Evolutionary conservation across 139 green algal species (phyloP).

Genomic region (Chlorella sp.): DNA sequence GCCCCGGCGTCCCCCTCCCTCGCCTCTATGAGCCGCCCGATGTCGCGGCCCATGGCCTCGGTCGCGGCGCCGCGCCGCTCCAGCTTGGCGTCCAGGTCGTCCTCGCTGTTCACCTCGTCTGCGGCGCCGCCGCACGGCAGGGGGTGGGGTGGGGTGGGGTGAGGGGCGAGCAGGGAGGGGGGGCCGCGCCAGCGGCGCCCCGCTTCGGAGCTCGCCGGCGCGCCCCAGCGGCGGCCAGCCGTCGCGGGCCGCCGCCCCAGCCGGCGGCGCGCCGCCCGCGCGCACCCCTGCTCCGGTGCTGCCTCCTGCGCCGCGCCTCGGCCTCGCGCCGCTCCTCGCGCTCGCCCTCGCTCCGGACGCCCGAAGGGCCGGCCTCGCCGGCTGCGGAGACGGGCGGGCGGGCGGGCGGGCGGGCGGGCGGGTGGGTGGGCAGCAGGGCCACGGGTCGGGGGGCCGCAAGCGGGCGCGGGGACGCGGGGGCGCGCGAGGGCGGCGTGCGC

Average conservation of each 20-base stretch:
- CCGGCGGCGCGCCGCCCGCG: too few species aligned
- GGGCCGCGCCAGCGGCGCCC: background rate
- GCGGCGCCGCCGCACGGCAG: background rate
- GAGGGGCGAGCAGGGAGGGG: background rate
- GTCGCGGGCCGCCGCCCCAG: too few species aligned
- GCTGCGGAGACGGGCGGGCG: background rate
- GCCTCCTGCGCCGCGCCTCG: too few species aligned
- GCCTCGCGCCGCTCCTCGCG: too few species aligned
- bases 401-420: background rate
- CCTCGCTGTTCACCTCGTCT: slow-evolving; percentile 14
- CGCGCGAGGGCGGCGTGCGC: too few species aligned
- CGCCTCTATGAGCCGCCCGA: background rate
- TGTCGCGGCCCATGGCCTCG: slow-evolving; percentile 7
- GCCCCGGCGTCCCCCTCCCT: background rate
- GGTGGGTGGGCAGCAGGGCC: background rate
- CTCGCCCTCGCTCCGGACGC: too few species aligned
- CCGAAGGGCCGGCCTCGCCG: too few species aligned
- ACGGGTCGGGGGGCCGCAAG: background rate
- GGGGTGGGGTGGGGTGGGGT: background rate
- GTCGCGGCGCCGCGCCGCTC: background rate
- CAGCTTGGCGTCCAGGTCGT: slow-evolving; percentile 12
- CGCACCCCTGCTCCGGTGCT: too few species aligned
- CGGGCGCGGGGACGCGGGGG: background rate
- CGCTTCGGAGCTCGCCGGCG: background rate
- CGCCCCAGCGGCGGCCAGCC: background rate